A percentile compares a stretch with the other conserved stretches of the same genome.
Evolutionary conservation across 352 stramenopile genomes (phyloP).

Genomic region (Phytophthora fragariaefolia): DNA sequence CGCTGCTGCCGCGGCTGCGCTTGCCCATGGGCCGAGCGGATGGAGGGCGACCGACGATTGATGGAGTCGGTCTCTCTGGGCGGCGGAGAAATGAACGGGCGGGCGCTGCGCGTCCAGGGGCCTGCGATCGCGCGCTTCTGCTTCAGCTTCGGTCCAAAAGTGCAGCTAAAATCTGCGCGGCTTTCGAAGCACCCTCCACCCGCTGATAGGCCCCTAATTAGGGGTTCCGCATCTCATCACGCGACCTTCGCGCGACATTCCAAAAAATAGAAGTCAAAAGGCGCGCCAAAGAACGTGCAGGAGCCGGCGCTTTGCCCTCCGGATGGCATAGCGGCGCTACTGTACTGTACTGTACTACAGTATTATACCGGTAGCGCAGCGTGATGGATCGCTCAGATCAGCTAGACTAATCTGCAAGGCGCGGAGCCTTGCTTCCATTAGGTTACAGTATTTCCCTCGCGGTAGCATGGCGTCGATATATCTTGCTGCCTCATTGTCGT

Average conservation of each 20-base stretch:
- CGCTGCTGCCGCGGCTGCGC: conserved; percentile 41
- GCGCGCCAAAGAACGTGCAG: not conserved
- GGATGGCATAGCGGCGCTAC: no score
- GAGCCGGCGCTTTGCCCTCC: no score
- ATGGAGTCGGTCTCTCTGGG: conserved; percentile 26
- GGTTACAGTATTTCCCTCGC: no score
- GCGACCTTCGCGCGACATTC: conserved; percentile 3
- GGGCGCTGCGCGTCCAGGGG: conserved; percentile 5
- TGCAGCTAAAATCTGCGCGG: conserved; percentile 9
- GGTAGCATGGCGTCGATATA: no score
- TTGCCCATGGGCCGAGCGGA: conserved; percentile 38
- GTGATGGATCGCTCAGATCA: no score
- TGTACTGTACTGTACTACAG: no score
- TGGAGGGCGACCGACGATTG: conserved; percentile 20
- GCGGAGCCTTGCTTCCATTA: no score
- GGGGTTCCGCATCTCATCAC: not conserved
- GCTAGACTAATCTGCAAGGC: no score
- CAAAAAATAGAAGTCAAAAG: not conserved
- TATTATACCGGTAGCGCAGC: no score
- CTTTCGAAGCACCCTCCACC: conserved; percentile 6
- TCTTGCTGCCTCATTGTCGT: no score
- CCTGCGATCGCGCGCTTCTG: not conserved
- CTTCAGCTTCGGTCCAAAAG: conserved; percentile 29
- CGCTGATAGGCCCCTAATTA: not conserved
- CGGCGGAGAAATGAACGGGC: conserved; percentile 7